Evolutionary conservation across 768 basidiomycete species (phyloP), one percentile per base, ranked within the genome.

Genomic region (Kwoniella heveanensis): DNA sequence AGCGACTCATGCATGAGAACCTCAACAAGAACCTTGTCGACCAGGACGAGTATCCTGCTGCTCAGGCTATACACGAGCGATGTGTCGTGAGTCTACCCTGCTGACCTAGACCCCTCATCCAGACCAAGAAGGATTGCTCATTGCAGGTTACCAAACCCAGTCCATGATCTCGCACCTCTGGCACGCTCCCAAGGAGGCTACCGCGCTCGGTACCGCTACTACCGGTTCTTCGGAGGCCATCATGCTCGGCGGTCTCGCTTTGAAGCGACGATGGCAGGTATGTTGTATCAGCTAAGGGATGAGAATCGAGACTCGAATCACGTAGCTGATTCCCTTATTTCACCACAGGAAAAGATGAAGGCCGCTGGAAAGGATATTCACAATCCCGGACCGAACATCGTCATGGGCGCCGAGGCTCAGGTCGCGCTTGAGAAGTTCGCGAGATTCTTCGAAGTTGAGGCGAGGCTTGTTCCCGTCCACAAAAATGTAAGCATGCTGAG

Each of bases 171-270:
- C 88, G 26, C 82, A 86, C 72, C 83, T 89, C 32, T 89, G 88
- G 88, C 83, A 89, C 67, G 87, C 86, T 1, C 86, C 85, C 25
- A 82, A 83, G 36, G 71, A 80, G 17, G 80, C 83, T 54, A 74
- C 59, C 3, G 86, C 88, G 1, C 83, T 88, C 50, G 88, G 88
- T 0, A 87, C 88, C 0, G 87, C 88, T 4, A 88, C 88, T 4
- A 88, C 87, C 0, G 88, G 88, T 9, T 86, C 85, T 4, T 87
- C 85, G 21, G 88, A 89, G 77, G 88, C 88, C 3, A 88, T 88
- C 73, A 86, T 87, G 76, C 86, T 89, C 17, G 88, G 87, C 8
- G 88, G 88, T 39, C 82, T 89, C 15, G 87, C 88, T 36, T 84
- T 89, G 84, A 89, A 89, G 81, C 85, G 86, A 69, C 77, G 84